A percentile compares a stretch with the other conserved stretches of the same genome.
phyloP scores from a whole-genome alignment of 139 green algal genomes.

The Monoraphidium neglectum region DNA sequence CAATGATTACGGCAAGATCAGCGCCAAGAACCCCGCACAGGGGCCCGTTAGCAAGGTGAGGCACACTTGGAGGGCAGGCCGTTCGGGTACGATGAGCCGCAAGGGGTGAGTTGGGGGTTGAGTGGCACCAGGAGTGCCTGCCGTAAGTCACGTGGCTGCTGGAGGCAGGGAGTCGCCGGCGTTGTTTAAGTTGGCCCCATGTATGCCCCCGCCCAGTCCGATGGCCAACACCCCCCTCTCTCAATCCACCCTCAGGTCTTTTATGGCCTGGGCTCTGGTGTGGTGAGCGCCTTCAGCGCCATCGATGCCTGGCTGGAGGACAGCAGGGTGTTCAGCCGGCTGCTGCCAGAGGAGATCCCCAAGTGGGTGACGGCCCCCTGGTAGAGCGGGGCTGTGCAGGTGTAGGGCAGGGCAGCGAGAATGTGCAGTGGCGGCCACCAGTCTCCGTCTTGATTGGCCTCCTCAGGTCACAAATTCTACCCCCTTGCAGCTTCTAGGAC shows the following conservation, averaged over 20 bases:
- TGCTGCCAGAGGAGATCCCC: slow-evolving; percentile 16
- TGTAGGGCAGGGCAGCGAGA: too few relatives aligned
- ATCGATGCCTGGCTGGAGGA: slow-evolving; percentile 55
- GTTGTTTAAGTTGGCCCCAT: not conserved
- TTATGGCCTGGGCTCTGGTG: not conserved
- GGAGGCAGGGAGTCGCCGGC: not conserved
- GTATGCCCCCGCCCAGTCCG: not conserved
- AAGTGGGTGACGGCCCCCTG: too few relatives aligned
- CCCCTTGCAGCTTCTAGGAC: too few relatives aligned
- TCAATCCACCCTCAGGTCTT: not conserved
- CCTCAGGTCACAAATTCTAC: too few relatives aligned
- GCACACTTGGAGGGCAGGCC: not conserved
- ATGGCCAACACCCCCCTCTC: not conserved
- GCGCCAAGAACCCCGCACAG: slow-evolving; percentile 31
- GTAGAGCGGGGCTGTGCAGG: too few relatives aligned
- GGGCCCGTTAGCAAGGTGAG: slow-evolving; percentile 26
- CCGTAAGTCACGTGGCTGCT: not conserved
- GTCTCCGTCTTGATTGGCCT: too few relatives aligned
- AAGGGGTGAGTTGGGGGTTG: slow-evolving; percentile 11
- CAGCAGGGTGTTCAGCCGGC: slow-evolving; percentile 27
- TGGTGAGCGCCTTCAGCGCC: slow-evolving; percentile 29
- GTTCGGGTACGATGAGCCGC: slow-evolving; percentile 6
- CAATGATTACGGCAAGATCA: slow-evolving; percentile 63
- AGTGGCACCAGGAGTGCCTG: slow-evolving; percentile 7
- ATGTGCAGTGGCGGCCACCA: too few relatives aligned